These are phyloP conservation scores for Aspergillus sp. DNA, from an alignment of 2,329 filamentous ascomycete species.

Conservation along the genomic window DNA sequence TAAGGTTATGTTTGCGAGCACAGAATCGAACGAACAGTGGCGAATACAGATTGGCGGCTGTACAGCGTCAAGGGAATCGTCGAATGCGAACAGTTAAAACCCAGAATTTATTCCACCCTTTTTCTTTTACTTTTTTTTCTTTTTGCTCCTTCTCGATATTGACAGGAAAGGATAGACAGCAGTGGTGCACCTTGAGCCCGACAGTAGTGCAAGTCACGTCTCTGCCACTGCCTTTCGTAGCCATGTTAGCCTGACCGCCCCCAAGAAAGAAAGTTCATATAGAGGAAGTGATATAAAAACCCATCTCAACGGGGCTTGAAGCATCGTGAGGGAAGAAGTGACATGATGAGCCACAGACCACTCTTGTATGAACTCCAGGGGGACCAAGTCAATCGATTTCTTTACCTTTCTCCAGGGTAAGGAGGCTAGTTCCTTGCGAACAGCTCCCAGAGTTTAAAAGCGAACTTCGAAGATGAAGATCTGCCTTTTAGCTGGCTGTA, in stretches of 20 bases:
- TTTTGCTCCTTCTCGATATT: neutral
- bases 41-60: slow-evolving; percentile 64
- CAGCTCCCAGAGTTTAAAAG: slow-evolving; percentile 12
- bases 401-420: slow-evolving; percentile 32
- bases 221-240: slow-evolving; percentile 25
- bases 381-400: slow-evolving; percentile 20
- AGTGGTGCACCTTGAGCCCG: slow-evolving; percentile 16
- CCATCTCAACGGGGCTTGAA: no score
- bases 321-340: neutral
- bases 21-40: slow-evolving; percentile 62
- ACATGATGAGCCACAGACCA: slow-evolving; percentile 1
- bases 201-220: slow-evolving; percentile 13
- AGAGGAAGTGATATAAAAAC: neutral
- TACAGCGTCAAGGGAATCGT: slow-evolving; percentile 15
- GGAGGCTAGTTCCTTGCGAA: slow-evolving; percentile 9
- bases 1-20: slow-evolving; percentile 44
- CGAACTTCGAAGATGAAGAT: neutral
- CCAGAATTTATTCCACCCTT: neutral
- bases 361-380: slow-evolving; percentile 13
- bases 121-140: slow-evolving; percentile 1
- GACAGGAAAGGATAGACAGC: slow-evolving; percentile 9
- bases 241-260: slow-evolving; percentile 27
- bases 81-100: no score
- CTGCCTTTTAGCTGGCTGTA: neutral
- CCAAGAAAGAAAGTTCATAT: slow-evolving; percentile 9